A percentile compares a stretch with the other conserved stretches of the same genome.
Conservation (phyloP, 768 basidiomycete genomes). For the Collybiopsis confluens region DNA sequence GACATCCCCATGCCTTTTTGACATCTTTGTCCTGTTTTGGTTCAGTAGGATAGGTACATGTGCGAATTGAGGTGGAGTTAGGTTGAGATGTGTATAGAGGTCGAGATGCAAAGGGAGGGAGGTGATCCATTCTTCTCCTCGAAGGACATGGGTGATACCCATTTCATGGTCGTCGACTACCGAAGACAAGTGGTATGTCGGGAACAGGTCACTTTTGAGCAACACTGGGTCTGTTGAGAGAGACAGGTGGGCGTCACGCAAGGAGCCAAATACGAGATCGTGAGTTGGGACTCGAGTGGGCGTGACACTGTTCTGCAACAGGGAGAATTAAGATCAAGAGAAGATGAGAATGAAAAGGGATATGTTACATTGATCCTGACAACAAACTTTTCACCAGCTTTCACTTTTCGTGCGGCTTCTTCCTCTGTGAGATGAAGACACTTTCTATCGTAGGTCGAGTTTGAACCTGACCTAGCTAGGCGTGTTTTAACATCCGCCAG, state of each 20-base stretch:
- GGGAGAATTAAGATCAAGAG: too few species aligned
- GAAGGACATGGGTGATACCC: slow-evolving; percentile 92
- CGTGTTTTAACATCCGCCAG: slow-evolving; percentile 65
- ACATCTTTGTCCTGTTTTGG: slow-evolving; percentile 89
- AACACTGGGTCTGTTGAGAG: slow-evolving; percentile 87
- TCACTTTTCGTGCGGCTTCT: slow-evolving; percentile 70
- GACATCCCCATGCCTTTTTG: slow-evolving; percentile 89
- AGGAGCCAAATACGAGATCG: slow-evolving; percentile 74
- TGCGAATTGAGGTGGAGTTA: slow-evolving; percentile 76
- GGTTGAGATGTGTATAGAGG: slow-evolving; percentile 73
- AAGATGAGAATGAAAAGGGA: too few species aligned
- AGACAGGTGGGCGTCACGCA: slow-evolving; percentile 73
- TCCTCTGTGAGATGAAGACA: slow-evolving; percentile 86
- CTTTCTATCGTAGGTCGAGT: slow-evolving; percentile 80
- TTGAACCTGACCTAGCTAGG: slow-evolving; percentile 69
- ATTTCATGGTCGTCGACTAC: slow-evolving; percentile 96
- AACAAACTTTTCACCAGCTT: slow-evolving; percentile 72
- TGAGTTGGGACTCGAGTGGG: slow-evolving; percentile 44
- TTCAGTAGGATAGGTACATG: slow-evolving; percentile 92
- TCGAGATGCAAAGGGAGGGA: slow-evolving; percentile 90
- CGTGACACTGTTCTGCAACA: slow-evolving; percentile 60
- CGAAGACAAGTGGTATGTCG: slow-evolving; percentile 94
- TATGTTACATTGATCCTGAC: slow-evolving; percentile 83
- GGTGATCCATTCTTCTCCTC: slow-evolving; percentile 98
- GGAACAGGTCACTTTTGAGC: slow-evolving; percentile 88